Evolutionary conservation across 768 basidiomycete species (phyloP), one percentile per base, ranked within the genome.

Genomic region (Suillus decipiens): DNA sequence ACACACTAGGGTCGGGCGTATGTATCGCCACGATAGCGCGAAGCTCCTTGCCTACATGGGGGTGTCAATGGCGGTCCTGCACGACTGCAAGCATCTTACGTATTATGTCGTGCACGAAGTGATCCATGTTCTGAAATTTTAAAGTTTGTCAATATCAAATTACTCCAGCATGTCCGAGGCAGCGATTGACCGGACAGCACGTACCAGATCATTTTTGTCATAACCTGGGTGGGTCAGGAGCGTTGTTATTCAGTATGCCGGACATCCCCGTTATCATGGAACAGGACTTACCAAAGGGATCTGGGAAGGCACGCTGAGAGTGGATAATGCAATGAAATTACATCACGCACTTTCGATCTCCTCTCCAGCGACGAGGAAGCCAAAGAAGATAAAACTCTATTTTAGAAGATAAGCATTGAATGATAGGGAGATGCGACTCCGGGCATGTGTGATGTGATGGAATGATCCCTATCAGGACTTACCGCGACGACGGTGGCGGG

Each of bases 301-400:
- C 80, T 83, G 63, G 42, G 42, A 39, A 48, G 24, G 37, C 24
- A 37, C 15, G 37, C 1, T 24, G 8, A 57, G 33, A 59, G 59
- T 48, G 51, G 24, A 15, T 22, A 36, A 39, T 42, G 15, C 11
- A 59, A n/a, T 24, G 3, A 2, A 36, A 45, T 62, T 33, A 14
- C 3, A 41, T 47, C 31, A 77, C 86, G 68, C 64, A 89, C 88
- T 88, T 74, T 89, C 88, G 61, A 90, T 89, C 74, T 89, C 89
- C 73, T 89, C 88, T 50, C 88, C 88, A 34, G 88, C 87, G 55
- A 86, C 87, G 63, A 90, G 72, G 77, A 89, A 90, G 9, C 89
- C 89, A 70, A 89, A 89, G 79, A 88, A 90, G 62, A 88, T 79
- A 72, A 90, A 89, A 67, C 81, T 80, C 84, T 88, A 45, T 22